Evolutionary conservation across 768 basidiomycete genomes (phyloP), one percentile per base, ranked within the genome.

Genomic region (Tylopilus rubrobrunneus): DNA sequence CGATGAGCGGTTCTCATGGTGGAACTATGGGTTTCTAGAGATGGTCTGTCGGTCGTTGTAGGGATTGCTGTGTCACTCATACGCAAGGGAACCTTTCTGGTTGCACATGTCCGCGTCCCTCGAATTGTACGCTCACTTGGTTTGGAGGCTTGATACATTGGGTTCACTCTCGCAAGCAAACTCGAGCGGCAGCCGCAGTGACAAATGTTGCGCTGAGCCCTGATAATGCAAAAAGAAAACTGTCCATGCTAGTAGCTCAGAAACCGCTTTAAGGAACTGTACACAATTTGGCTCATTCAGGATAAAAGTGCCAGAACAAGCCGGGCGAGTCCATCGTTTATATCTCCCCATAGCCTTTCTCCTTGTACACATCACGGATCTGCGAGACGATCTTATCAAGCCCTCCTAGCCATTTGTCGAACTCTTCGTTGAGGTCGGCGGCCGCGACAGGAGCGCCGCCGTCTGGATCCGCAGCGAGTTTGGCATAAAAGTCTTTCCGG

Each of bases 321-420:
- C 36, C 7, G 0, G 4, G 3, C 36, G n/a, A 2, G 36, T 28
- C n/a, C 15, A 25, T 36, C 31, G 19, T 23, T 10, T 47, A 61
- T 21, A 67, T 52, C 62, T 83, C 74, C 17, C 74, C 80, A 56
- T 87, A 77, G 15, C 74, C 76, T 39, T 81, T 84, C 57, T 80
- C 74, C 56, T 73, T 74, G 56, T 88, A 73, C 58, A 86, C 86
- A 1, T 48, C 58, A 53, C 73, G 74, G 66, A 87, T 71, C 47
- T 78, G 77, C 41, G 56, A 57, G 4, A 86, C 77, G 29, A 84
- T 76, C 21, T 42, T 69, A 45, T 84, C 78, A 12, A 90, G 73
- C 0, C 78, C 85, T 0, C 52, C 69, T 0, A 89, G 74, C 88
- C 88, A 90, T 50, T 74, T 76, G 27, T 68, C 62, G 17, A 90